Evolutionary conservation across 768 basidiomycete species (phyloP).

Genomic region (Filobasidium wieringae): DNA sequence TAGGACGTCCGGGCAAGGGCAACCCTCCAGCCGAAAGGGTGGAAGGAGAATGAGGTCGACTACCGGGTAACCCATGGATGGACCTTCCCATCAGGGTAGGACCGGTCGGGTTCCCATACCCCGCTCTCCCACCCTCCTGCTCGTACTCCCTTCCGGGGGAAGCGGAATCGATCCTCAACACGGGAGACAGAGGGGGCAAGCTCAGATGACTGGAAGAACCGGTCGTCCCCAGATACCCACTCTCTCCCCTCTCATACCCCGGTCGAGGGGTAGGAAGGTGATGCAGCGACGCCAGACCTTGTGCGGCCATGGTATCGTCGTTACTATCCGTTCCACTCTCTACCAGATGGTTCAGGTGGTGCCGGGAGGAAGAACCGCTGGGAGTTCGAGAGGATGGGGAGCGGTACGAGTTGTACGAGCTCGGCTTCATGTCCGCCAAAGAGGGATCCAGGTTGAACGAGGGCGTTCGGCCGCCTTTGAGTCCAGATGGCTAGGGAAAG

Average conservation of each 20-base stretch:
- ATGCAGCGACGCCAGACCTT: neutral
- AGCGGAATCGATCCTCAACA: conserved; percentile 1
- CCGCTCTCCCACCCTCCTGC: neutral
- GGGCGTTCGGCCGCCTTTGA: neutral
- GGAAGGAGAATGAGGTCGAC: neutral
- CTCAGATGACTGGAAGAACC: neutral
- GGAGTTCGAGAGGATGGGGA: neutral
- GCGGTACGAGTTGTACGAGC: neutral
- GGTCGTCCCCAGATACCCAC: neutral
- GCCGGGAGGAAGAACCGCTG: neutral
- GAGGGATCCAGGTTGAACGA: conserved; percentile 2
- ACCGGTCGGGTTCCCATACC: neutral
- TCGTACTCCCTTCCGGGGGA: neutral
- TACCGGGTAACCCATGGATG: neutral
- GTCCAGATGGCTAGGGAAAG: too few species aligned
- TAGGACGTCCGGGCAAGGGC: neutral
- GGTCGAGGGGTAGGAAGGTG: neutral
- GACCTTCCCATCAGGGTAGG: neutral
- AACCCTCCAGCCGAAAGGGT: neutral
- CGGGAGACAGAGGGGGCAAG: conserved; percentile 5
- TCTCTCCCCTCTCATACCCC: neutral
- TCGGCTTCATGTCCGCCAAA: neutral
- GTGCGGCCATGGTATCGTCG: neutral
- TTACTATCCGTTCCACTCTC: neutral
- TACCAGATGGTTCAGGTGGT: neutral